Percentiles rank a stretch among this genome's conserved stretches.
Evolutionary conservation across 164 flowering plant species (phyloP).

Genomic region (Dillenia suffruticosa): DNA sequence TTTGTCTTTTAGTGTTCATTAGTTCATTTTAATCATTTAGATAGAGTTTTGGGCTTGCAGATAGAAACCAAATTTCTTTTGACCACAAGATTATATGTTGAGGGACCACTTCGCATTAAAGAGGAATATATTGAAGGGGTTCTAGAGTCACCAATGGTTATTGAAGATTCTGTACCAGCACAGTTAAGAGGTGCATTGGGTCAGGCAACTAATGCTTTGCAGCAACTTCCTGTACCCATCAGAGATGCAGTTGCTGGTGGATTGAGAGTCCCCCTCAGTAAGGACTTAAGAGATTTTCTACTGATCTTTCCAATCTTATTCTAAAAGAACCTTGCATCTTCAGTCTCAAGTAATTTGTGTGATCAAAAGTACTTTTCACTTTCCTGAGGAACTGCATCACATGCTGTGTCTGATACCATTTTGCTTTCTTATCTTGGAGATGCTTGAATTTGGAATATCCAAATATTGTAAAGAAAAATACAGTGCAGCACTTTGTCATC

Average conservation of each 20-base stretch:
- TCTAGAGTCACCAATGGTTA: constrained; percentile 59
- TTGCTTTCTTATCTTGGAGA: too few relatives aligned
- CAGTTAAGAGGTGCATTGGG: constrained; percentile 67
- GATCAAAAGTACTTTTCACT: too few relatives aligned
- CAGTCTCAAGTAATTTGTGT: not conserved
- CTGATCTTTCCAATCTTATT: not conserved
- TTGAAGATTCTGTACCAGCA: constrained; percentile 68
- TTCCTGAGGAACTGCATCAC: too few relatives aligned
- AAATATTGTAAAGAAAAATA: too few relatives aligned
- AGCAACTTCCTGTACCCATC: constrained; percentile 72
- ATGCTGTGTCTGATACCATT: too few relatives aligned
- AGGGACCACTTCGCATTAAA: constrained; percentile 89
- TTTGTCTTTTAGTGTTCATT: too few relatives aligned
- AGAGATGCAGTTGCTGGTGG: constrained; percentile 63
- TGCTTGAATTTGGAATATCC: too few relatives aligned
- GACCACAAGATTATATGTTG: constrained; percentile 64
- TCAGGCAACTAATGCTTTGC: constrained; percentile 62
- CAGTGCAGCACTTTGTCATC: too few relatives aligned
- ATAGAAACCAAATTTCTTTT: constrained; percentile 69
- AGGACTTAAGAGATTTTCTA: constrained; percentile 16
- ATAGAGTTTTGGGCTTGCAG: constrained; percentile 32
- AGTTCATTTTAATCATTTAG: too few relatives aligned
- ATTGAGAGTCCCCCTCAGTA: constrained; percentile 71
- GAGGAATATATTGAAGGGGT: constrained; percentile 81
- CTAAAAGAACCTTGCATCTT: not conserved